Conservation (phyloP, 2,329 filamentous ascomycete species). For the Pseudopithomyces maydicus region DNA sequence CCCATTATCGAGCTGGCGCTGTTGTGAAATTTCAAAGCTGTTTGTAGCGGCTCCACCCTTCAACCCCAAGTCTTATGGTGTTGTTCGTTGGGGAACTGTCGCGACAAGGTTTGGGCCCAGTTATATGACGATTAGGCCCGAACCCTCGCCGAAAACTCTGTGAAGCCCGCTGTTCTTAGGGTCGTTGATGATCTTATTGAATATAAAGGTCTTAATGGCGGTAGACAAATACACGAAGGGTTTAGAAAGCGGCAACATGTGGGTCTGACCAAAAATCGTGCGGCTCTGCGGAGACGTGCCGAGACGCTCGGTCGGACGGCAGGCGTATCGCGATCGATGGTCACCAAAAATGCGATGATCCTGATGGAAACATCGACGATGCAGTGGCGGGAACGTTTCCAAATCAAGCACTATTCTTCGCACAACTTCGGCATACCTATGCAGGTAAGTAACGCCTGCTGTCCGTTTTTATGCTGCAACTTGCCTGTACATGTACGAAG, state of each 20-base stretch:
- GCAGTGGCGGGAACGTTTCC: neutral
- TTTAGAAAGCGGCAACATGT: neutral
- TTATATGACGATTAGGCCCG: slow-evolving; percentile 5
- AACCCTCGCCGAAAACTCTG: neutral
- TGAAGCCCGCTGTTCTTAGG: neutral
- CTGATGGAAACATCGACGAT: neutral
- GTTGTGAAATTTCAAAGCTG: neutral
- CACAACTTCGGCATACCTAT: too few relatives aligned
- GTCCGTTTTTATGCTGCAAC: too few relatives aligned
- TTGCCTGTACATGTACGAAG: too few relatives aligned
- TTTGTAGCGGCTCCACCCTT: neutral
- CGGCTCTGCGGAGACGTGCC: slow-evolving; percentile 1
- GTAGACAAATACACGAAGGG: neutral
- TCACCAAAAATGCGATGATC: neutral
- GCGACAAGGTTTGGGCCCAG: neutral
- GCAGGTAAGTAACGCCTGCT: too few relatives aligned
- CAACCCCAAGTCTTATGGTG: neutral
- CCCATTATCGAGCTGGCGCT: neutral
- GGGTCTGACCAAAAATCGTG: neutral
- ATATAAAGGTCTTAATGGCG: neutral
- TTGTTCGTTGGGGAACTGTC: neutral
- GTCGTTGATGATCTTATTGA: neutral
- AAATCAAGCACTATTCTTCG: neutral
- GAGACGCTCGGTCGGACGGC: slow-evolving; percentile 1
- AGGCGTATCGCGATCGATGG: neutral